Evolutionary conservation across 169 alveolate genomes (phyloP), one percentile per base, ranked within the genome.

Genomic region (Eimeria maxima): DNA sequence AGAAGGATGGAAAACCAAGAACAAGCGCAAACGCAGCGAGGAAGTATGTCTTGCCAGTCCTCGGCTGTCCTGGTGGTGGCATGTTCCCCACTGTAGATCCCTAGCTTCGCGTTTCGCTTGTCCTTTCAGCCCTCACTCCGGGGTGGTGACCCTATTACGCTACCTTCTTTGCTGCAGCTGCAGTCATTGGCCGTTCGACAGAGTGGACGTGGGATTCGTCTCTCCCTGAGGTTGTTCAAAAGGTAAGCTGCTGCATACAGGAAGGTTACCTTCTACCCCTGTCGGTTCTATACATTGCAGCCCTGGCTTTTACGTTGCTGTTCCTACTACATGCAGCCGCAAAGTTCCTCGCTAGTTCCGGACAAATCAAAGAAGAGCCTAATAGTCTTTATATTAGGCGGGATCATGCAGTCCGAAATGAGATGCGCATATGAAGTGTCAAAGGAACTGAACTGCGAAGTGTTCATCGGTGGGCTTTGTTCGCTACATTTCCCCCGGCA

Each of bases 391-490:
- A 93, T 95, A n/a, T 33, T 95, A 29, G 97, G 97, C 27, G 97
- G 96, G 27, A 78, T 95, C 84, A 42, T 95, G 20, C 92, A 60
- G 67, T 69, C 97, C 20, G 97, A 95, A 60, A 95, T 92, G 96
- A 42, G 97, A 33, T 95, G 94, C 74, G 97, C 97, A 18, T 95
- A 95, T 91, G 95, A 89, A 74, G 89, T 90, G 44, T 95, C 97
- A 65, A 90, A 83, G n/a, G 97, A 60, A 20, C 89, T 88, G 3
- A 86, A 86, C 80, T 83, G 90, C 80, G 95, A 95, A 55, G 88
- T 95, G 44, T 84, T 89, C 47, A 45, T 95, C 45, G 97, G 97
- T 95, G 95, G 33, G 95, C 27, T 38, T 38, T 60, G 55, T 83
- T 27, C 53, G 38, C 83, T 29, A 5, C 27, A 45, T 47, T 4